These are phyloP conservation scores for Termitomyces sp. DNA, from an alignment of 768 basidiomycete genomes.

Conservation along the genomic window DNA sequence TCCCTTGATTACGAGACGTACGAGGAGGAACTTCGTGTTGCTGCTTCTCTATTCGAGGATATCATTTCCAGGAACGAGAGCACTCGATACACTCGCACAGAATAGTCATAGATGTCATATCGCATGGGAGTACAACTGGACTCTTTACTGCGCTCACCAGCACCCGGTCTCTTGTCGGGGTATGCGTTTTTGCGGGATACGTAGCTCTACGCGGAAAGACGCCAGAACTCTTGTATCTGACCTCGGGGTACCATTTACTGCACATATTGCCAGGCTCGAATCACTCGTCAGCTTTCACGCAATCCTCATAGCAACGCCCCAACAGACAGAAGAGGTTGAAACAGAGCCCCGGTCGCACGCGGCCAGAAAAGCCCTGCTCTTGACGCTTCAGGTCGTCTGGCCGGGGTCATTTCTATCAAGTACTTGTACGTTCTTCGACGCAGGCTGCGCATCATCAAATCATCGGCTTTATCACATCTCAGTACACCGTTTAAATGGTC, in stretches of 20 bases:
- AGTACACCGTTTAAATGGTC: neutral
- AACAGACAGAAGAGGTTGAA: neutral
- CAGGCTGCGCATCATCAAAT: neutral
- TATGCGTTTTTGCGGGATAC: constrained; percentile 61
- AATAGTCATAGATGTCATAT: constrained; percentile 73
- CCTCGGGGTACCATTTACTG: constrained; percentile 37
- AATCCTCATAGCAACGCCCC: neutral
- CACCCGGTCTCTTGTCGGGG: constrained; percentile 49
- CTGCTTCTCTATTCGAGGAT: constrained; percentile 46
- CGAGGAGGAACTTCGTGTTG: constrained; percentile 47
- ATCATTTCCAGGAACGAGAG: constrained; percentile 51
- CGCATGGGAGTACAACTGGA: constrained; percentile 64
- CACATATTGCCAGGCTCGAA: neutral
- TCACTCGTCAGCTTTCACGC: neutral
- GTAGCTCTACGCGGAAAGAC: constrained; percentile 53
- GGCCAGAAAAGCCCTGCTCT: neutral
- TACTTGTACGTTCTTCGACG: neutral
- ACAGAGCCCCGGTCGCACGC: neutral
- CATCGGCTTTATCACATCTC: too few relatives aligned
- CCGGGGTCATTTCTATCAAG: neutral
- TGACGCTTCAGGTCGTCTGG: constrained; percentile 2
- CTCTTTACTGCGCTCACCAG: constrained; percentile 54
- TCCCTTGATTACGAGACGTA: too few relatives aligned
- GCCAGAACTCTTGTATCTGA: constrained; percentile 44
- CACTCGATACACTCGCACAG: constrained; percentile 51